Evolutionary conservation across 225 moss, liverwort and hornwort species (phyloP), one percentile per base, ranked within the genome.

Genomic region (Bryoerythrophyllum caledonicum): DNA sequence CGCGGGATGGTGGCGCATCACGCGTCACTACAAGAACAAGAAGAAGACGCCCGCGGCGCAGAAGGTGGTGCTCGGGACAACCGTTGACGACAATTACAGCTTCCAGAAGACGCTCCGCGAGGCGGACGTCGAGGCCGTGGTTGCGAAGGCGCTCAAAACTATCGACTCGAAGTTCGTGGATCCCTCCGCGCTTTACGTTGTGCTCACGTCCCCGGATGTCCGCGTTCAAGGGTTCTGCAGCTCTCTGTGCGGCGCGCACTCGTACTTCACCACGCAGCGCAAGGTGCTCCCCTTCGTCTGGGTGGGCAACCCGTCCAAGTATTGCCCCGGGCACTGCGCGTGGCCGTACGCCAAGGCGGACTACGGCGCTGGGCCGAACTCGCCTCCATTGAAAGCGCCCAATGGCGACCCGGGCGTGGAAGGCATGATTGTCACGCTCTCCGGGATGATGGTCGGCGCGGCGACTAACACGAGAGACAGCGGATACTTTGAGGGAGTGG

Each of bases 191-290:
- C 21, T 89, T 4, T 81, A 86, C 52, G 0, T 89, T 7, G 83
- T 89, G 28, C 56, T 89, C 25, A 89, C 88, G 3, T 78, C 83
- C 10, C 3, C 81, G 3, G 81, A 89, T 20, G 88, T 89, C 2
- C 37, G n/a, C 19, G 86, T 89, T 46, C 81, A 86, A 58, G 86
- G 82, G 0, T 89, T 89, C 68, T 89, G 88, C 60, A 74, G 75
- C 71, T 81, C 86, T 2, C 74, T 70, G 11, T 89, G 88, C 8
- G 86, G 88, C 1, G 76, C 88, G 0, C 88, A 89, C 77, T 70
- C 74, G 14, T 80, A 59, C 23, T 62, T 59, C 0, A 69, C 81
- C 1, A 74, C 76, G 5, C 72, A 82, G 1, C 61, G 63, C 5
- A 79, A 81, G 68, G 25, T 60, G 5, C 46, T 89, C 16, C 76